Evolutionary conservation across 352 stramenopile genomes (phyloP).

Genomic region (Globisporangium uncinulatum): DNA sequence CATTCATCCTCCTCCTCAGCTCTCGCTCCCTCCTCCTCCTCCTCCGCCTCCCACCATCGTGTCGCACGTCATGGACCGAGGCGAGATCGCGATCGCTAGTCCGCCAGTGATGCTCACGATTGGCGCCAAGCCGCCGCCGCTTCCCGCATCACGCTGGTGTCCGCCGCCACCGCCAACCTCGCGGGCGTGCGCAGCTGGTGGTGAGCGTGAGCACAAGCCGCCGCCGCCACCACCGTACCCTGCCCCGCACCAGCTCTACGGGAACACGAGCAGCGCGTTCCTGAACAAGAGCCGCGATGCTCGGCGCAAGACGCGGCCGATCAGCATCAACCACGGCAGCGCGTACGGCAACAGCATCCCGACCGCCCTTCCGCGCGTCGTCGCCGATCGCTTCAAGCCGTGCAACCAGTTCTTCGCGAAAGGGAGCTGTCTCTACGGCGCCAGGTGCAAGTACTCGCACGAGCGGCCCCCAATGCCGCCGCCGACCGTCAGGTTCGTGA

Average conservation of each 20-base stretch:
- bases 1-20: background rate
- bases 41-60: too few species aligned
- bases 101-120: constrained; percentile 21
- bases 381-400: background rate
- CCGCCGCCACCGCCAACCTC: background rate
- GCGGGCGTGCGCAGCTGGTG: background rate
- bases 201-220: background rate
- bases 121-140: constrained; percentile 7
- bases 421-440: constrained; percentile 43
- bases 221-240: constrained; percentile 7
- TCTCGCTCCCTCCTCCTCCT: too few species aligned
- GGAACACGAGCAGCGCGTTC: background rate
- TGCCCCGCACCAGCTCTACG: constrained; percentile 10
- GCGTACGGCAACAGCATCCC: constrained; percentile 7
- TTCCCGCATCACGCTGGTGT: background rate
- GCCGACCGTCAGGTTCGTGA: background rate
- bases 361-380: background rate
- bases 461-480: constrained; percentile 10
- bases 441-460: constrained; percentile 57
- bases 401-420: constrained; percentile 42
- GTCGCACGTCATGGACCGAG: constrained; percentile 13
- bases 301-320: background rate
- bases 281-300: background rate
- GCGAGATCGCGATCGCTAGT: constrained; percentile 38
- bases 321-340: constrained; percentile 2